phyloP scores from a whole-genome alignment of 768 basidiomycete species.

The Pulveroboletus sp. region DNA sequence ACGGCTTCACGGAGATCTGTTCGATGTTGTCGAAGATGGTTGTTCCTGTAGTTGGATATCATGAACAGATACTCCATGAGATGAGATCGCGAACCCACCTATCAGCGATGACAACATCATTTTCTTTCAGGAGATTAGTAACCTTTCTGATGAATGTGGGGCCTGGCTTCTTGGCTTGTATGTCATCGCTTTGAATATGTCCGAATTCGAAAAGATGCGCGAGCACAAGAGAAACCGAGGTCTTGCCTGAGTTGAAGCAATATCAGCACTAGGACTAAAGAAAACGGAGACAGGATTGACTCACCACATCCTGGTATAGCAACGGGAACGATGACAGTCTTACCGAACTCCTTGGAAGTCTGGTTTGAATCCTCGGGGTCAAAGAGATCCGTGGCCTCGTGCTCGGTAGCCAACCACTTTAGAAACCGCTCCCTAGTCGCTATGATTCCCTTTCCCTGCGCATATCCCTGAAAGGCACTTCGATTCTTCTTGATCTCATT shows the following conservation, averaged over 20 bases:
- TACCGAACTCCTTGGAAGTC: constrained; percentile 41
- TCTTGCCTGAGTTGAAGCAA: constrained; percentile 64
- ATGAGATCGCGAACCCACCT: constrained; percentile 49
- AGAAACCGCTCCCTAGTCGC: constrained; percentile 76
- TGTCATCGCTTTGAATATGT: constrained; percentile 93
- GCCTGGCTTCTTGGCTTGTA: constrained; percentile 70
- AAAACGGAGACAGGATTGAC: constrained; percentile 22
- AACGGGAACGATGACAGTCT: constrained; percentile 83
- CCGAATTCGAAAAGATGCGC: constrained; percentile 76
- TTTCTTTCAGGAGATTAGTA: constrained; percentile 47
- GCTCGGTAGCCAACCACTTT: constrained; percentile 53
- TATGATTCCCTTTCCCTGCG: constrained; percentile 81
- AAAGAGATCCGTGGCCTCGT: constrained; percentile 38
- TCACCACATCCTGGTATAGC: constrained; percentile 91
- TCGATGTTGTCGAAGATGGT: constrained; percentile 84
- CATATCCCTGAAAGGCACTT: constrained; percentile 56
- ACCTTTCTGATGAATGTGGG: constrained; percentile 74
- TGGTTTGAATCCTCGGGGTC: constrained; percentile 20
- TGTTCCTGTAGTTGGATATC: constrained; percentile 58
- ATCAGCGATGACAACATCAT: constrained; percentile 88
- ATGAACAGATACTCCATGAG: not conserved
- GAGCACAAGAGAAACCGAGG: constrained; percentile 76
- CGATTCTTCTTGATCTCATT: constrained; percentile 64
- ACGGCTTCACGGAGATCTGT: constrained; percentile 56
- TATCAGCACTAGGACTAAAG: not conserved